These are phyloP conservation scores for Bisporella sp. DNA, from an alignment of 2,329 filamentous ascomycete species.

Conservation along the genomic window DNA sequence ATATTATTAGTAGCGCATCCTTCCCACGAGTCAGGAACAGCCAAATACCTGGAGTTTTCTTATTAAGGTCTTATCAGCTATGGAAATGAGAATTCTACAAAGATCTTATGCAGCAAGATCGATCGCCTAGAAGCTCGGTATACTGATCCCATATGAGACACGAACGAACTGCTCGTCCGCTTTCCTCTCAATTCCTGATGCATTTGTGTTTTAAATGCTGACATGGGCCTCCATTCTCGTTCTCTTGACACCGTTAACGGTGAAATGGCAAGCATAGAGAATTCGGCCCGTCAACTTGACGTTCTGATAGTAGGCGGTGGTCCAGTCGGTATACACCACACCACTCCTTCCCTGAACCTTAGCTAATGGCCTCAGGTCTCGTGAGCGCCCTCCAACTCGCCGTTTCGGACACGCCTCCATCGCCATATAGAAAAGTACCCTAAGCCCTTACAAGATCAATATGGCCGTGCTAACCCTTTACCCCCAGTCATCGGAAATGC, in stretches of 20 bases:
- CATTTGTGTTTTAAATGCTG: no score
- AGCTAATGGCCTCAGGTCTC: conserved; percentile 16
- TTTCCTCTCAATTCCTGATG: no score
- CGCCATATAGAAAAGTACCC: conserved; percentile 41
- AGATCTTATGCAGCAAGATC: no score
- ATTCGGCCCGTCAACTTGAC: conserved; percentile 19
- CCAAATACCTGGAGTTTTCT: no score
- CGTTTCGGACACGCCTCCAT: conserved; percentile 31
- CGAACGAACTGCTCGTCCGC: no score
- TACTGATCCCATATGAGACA: no score
- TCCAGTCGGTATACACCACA: conserved; percentile 31
- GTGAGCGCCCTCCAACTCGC: conserved; percentile 39
- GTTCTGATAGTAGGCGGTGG: conserved; percentile 38
- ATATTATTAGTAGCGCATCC: no score
- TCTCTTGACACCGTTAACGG: background rate
- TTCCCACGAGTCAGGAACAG: no score
- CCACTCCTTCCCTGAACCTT: conserved; percentile 9
- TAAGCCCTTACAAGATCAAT: conserved; percentile 42
- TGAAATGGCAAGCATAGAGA: conserved; percentile 15
- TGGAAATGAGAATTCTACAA: no score
- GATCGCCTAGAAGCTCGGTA: no score
- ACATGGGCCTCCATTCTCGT: no score
- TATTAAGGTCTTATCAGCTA: no score
- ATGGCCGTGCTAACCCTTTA: conserved; percentile 48
- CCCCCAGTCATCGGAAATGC: conserved; percentile 42